These are phyloP conservation scores for Petrea volubilis DNA, from an alignment of 257 asterid genomes.

Conservation along the genomic window DNA sequence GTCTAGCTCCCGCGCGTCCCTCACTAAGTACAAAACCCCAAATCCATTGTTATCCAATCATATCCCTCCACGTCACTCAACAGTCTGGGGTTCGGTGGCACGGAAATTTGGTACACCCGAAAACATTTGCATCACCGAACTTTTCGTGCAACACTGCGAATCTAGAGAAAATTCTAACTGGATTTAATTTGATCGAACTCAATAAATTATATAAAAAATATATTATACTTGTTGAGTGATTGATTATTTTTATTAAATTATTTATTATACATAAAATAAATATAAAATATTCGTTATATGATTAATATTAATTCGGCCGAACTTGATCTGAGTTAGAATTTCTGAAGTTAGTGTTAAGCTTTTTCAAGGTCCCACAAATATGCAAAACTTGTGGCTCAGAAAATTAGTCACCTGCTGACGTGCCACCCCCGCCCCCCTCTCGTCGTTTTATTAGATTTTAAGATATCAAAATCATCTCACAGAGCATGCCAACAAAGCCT, in stretches of 20 bases:
- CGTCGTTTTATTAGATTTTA: conserved; percentile 34
- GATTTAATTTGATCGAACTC: too few species aligned
- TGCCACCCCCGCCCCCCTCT: conserved; percentile 46
- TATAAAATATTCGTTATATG: too few species aligned
- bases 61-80: conserved; percentile 29
- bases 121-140: conserved; percentile 25
- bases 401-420: conserved; percentile 43
- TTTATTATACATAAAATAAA: too few species aligned
- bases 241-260: too few species aligned
- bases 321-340: too few species aligned
- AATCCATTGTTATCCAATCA: conserved; percentile 17
- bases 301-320: too few species aligned
- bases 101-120: conserved; percentile 16
- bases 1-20: conserved; percentile 4
- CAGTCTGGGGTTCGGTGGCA: not conserved
- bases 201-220: too few species aligned
- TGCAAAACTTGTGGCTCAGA: conserved; percentile 69
- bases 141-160: conserved; percentile 33
- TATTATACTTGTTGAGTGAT: too few species aligned
- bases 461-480: conserved; percentile 45
- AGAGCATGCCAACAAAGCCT: conserved; percentile 54
- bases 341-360: too few species aligned
- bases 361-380: conserved; percentile 40
- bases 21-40: conserved; percentile 21
- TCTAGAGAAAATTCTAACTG: too few species aligned